These are phyloP conservation scores for Lignosus rhinocerotis DNA, from an alignment of 1,284 basidiomycete genomes.

Conservation along the genomic window DNA sequence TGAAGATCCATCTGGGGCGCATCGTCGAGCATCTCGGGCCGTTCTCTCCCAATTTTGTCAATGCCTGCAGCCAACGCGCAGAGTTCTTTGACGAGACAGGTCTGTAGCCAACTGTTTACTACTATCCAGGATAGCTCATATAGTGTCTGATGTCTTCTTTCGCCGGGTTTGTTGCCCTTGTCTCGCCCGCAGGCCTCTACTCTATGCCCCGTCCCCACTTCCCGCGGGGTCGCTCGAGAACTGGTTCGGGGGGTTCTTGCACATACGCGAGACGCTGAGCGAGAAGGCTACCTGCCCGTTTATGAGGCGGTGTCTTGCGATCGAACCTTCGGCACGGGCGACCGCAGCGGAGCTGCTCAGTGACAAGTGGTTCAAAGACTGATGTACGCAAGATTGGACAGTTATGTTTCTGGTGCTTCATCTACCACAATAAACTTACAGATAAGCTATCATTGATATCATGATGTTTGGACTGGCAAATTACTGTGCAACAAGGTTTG, in stretches of 20 bases:
- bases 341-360: constrained; percentile 9
- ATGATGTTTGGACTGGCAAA: no score
- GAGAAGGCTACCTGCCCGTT: constrained; percentile 8
- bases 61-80: neutral
- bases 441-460: no score
- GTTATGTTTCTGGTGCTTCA: no score
- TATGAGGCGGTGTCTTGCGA: constrained; percentile 10
- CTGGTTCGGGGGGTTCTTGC: neutral
- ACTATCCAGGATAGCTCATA: neutral
- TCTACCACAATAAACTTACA: no score
- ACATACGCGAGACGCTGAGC: neutral
- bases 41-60: constrained; percentile 5
- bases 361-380: constrained; percentile 10
- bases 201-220: neutral
- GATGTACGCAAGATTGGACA: neutral
- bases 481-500: no score
- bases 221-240: neutral
- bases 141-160: neutral
- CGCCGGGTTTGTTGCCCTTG: neutral
- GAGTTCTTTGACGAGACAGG: constrained; percentile 10
- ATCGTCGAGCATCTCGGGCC: constrained; percentile 10
- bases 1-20: constrained; percentile 1
- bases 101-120: neutral
- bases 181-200: neutral
- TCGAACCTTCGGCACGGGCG: constrained; percentile 10